Evolutionary conservation across 257 asterid species (phyloP).

Genomic region (Handroanthus guayacan): DNA sequence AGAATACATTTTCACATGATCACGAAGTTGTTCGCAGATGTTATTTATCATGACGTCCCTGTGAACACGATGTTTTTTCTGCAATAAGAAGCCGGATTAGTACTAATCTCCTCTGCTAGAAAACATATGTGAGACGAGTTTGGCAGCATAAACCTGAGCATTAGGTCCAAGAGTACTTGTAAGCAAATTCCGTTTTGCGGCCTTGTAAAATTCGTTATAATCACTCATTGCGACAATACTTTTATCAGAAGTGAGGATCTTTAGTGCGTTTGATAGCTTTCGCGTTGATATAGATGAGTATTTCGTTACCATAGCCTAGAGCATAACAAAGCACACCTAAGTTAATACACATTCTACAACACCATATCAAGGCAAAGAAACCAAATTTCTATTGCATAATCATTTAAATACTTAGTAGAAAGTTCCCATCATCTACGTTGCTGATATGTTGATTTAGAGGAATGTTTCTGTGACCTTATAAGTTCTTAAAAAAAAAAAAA

Average conservation of each 20-base stretch:
- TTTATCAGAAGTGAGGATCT: slow-evolving; percentile 69
- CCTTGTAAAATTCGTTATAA: slow-evolving; percentile 73
- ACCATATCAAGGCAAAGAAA: background rate
- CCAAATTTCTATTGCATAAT: background rate
- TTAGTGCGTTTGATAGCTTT: slow-evolving; percentile 84
- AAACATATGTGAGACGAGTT: background rate
- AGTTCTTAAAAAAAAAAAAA: no score
- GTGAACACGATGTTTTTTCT: slow-evolving; percentile 72
- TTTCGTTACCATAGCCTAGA: slow-evolving; percentile 85
- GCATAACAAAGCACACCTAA: slow-evolving; percentile 23
- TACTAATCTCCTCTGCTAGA: background rate
- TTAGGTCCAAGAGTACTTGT: slow-evolving; percentile 70
- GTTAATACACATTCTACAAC: background rate
- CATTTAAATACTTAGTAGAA: background rate
- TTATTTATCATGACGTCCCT: slow-evolving; percentile 65
- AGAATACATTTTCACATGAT: slow-evolving; percentile 50
- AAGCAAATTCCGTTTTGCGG: slow-evolving; percentile 56
- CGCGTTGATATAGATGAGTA: slow-evolving; percentile 81
- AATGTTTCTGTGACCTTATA: no score
- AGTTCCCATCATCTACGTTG: background rate
- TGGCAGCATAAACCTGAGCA: slow-evolving; percentile 68
- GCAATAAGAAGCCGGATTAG: slow-evolving; percentile 33
- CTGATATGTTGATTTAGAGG: background rate
- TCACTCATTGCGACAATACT: slow-evolving; percentile 81
- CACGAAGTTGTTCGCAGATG: slow-evolving; percentile 45